A percentile compares a stretch with the other conserved stretches of the same genome.
Conservation (phyloP, 2,329 filamentous ascomycete species). For the Fusarium burgessii region DNA sequence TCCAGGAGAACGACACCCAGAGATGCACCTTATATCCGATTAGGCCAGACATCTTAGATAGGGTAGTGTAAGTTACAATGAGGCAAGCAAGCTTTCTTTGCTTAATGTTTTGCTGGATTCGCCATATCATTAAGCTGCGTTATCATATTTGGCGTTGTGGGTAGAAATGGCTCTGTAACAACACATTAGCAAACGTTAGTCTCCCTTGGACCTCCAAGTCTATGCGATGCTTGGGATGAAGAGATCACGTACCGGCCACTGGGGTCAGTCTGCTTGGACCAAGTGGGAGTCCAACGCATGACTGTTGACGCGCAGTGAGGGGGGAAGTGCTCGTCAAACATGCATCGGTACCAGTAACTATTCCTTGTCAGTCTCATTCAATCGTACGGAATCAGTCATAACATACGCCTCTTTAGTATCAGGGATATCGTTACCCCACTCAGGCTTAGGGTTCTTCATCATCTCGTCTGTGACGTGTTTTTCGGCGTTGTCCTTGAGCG, state of each 20-base stretch:
- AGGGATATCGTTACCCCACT: constrained; percentile 93
- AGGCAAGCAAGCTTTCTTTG: constrained; percentile 23
- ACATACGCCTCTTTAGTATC: constrained; percentile 94
- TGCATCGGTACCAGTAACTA: constrained; percentile 95
- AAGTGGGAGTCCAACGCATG: constrained; percentile 96
- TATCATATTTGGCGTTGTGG: constrained; percentile 80
- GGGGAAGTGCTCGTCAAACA: constrained; percentile 99
- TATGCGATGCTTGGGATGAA: background rate
- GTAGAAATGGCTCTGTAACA: constrained; percentile 76
- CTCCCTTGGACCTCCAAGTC: background rate
- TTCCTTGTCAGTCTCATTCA: constrained; percentile 42
- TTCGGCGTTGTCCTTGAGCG: constrained; percentile 94
- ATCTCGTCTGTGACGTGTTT: constrained; percentile 92
- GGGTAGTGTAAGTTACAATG: constrained; percentile 42
- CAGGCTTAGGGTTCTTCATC: constrained; percentile 97
- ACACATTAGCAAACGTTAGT: constrained; percentile 31
- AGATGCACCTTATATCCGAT: constrained; percentile 40
- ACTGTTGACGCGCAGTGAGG: constrained; percentile 91
- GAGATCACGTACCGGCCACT: constrained; percentile 78
- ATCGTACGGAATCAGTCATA: background rate
- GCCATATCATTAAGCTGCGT: constrained; percentile 53
- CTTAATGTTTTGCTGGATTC: constrained; percentile 27
- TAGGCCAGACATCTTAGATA: constrained; percentile 27
- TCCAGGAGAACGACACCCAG: constrained; percentile 66
- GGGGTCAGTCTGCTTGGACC: constrained; percentile 96